phyloP scores from a whole-genome alignment of 2,329 filamentous ascomycete species.

The Cyphellophora attinorum region DNA sequence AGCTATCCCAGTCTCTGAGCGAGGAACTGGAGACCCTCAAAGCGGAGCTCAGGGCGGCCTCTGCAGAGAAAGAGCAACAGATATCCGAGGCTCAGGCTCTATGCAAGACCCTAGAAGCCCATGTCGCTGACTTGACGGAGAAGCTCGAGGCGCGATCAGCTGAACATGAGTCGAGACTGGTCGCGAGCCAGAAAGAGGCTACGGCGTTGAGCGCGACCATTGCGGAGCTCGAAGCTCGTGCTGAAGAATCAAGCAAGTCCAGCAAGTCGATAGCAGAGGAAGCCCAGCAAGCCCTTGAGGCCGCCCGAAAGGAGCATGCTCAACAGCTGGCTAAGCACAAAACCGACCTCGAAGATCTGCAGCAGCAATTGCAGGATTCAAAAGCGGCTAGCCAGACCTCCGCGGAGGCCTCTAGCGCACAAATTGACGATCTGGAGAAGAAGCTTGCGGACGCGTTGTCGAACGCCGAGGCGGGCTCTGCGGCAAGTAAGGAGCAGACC shows the following conservation, averaged over 20 bases:
- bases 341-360: slow-evolving; percentile 2
- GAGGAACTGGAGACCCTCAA: background rate
- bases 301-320: background rate
- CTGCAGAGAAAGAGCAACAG: background rate
- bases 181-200: background rate
- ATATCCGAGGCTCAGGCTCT: background rate
- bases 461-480: no score
- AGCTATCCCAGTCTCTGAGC: background rate
- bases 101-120: background rate
- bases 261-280: slow-evolving; percentile 13
- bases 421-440: slow-evolving; percentile 9
- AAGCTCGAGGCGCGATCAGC: slow-evolving; percentile 1
- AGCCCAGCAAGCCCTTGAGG: slow-evolving; percentile 1
- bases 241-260: background rate
- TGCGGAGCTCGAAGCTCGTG: background rate
- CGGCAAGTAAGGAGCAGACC: no score
- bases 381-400: no score
- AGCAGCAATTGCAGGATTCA: background rate
- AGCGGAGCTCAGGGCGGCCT: background rate
- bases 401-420: slow-evolving; percentile 6
- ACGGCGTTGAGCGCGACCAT: background rate
- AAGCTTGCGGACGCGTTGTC: no score
- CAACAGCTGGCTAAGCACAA: background rate
- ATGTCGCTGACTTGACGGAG: background rate
- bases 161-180: background rate